phyloP scores from a whole-genome alignment of 305 asterid genomes.

The Ajuga reptans region DNA sequence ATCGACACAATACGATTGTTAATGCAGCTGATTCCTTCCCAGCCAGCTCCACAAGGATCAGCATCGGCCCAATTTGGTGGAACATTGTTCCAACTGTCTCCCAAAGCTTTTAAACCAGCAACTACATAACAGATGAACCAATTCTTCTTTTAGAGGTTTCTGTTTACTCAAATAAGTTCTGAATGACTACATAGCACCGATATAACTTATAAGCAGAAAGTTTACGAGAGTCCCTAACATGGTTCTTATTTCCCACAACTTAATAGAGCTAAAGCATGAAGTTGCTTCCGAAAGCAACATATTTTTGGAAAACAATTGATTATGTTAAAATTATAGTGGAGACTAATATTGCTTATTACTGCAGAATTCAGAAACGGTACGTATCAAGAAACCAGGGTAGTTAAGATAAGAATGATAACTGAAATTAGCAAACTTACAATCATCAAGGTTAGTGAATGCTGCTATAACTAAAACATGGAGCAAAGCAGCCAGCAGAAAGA shows the following conservation, averaged over 20 bases:
- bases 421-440: constrained; percentile 40
- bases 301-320: too few species aligned
- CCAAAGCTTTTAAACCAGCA: constrained; percentile 38
- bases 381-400: not conserved
- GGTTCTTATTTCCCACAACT: too few species aligned
- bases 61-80: constrained; percentile 59
- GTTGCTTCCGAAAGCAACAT: too few species aligned
- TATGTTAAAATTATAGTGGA: too few species aligned
- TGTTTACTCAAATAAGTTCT: not conserved
- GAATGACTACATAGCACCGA: too few species aligned
- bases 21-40: constrained; percentile 50
- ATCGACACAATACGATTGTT: constrained; percentile 40
- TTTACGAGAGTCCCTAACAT: too few species aligned
- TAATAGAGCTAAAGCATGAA: too few species aligned
- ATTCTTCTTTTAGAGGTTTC: not conserved
- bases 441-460: constrained; percentile 37
- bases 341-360: too few species aligned
- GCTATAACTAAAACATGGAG: constrained; percentile 31
- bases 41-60: constrained; percentile 57
- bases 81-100: constrained; percentile 34
- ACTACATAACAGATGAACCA: constrained; percentile 31
- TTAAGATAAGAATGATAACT: not conserved
- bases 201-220: too few species aligned
- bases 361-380: not conserved
- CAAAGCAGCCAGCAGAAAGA: constrained; percentile 29